Evolutionary conservation across 306 rosid genomes (phyloP), one percentile per base, ranked within the genome.

Genomic region (Prunus dulcis): DNA sequence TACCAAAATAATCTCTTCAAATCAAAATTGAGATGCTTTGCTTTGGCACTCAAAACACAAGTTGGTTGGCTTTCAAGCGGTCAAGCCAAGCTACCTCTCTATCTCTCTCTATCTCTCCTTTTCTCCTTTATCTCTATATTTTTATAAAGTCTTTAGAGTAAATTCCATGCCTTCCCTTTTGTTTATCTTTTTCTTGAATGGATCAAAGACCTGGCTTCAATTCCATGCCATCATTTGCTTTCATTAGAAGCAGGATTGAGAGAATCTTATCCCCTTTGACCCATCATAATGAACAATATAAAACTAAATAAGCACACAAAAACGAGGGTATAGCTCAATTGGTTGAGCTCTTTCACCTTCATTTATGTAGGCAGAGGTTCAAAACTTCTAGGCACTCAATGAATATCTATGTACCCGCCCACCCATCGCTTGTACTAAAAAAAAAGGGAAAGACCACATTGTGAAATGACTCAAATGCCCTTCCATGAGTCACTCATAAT

Each of bases 201-300:
- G 78, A 73, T 74, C 74, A 56, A 69, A 73, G 27, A 19, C 27
- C 87, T 67, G 50, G n/a, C 50, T 69, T 66, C 85, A 83, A 82
- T 82, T 87, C 82, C 65, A 71, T 85, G 82, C 73, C 86, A 88
- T 87, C 84, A 88, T 87, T 60, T 87, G 72, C 83, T 83, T 84
- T 73, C 83, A 82, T 79, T 46, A 78, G 79, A 84, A 82, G 78
- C 64, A 80, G 82, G 84, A 82, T 82, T 79, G 76, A 20, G 66
- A 77, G 90, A 82, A 87, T 84, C 88, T 82, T 38, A 74, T 82
- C 30, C 92, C 79, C 51, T 85, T 87, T 89, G 92, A 89, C 92
- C 77, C 80, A 81, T 84, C 80, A 47, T 82, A 34, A 76, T 68
- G 72, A 81, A 74, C 79, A 81, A 79, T 82, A 76, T 76, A 76